Percentiles rank a stretch among this genome's conserved stretches.
Conservation (phyloP, 306 rosid species). For the Gillenia trifoliata region DNA sequence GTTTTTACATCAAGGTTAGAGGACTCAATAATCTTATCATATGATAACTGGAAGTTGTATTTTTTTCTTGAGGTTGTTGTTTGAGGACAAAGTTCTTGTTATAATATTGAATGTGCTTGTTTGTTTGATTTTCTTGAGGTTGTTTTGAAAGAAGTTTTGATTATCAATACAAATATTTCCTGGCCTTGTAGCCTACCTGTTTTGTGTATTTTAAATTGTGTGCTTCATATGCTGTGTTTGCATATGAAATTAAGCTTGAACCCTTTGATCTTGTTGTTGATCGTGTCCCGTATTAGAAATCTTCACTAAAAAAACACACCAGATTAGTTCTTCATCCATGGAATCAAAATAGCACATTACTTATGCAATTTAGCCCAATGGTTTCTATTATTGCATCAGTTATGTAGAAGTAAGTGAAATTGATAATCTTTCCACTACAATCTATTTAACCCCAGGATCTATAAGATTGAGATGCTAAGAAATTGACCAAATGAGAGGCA, state of each 20-base stretch:
- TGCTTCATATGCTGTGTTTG: neutral
- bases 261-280: neutral
- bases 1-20: neutral
- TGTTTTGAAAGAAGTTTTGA: neutral
- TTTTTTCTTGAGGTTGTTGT: too few species aligned
- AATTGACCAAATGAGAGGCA: neutral
- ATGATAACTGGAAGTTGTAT: too few species aligned
- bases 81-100: too few species aligned
- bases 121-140: neutral
- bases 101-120: neutral
- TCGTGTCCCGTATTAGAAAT: neutral
- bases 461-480: neutral
- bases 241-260: neutral
- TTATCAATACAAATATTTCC: neutral
- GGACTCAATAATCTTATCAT: neutral
- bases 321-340: neutral
- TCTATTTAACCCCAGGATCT: neutral
- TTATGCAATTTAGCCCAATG: too few species aligned
- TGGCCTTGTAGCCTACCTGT: neutral
- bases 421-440: neutral
- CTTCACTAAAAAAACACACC: neutral
- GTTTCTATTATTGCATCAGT: too few species aligned
- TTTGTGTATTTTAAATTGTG: neutral
- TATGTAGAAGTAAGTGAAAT: neutral
- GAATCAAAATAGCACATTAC: too few species aligned